Conservation (phyloP, 2,329 filamentous ascomycete genomes). For the Alternaria incomplexa region DNA sequence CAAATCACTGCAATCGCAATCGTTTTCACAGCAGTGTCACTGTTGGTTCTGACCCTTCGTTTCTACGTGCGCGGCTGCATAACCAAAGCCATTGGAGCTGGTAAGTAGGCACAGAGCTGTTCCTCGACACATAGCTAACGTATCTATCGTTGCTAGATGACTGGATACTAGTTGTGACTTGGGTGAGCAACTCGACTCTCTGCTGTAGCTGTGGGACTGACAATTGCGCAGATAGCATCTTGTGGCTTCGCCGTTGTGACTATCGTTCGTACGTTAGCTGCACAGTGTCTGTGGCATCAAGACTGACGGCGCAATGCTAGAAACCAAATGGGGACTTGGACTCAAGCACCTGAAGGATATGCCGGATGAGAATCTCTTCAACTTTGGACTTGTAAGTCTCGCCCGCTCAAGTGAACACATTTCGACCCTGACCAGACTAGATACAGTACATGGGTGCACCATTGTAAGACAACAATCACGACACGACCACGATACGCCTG, state of each 20-base stretch:
- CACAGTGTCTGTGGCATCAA: neutral
- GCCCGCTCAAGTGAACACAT: neutral
- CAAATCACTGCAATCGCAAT: constrained; percentile 11
- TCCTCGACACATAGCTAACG: neutral
- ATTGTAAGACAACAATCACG: constrained; percentile 8
- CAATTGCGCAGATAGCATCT: constrained; percentile 4
- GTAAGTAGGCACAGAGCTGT: constrained; percentile 1
- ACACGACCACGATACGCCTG: neutral
- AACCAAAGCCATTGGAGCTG: constrained; percentile 19
- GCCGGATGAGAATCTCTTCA: constrained; percentile 17
- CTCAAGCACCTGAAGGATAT: constrained; percentile 13
- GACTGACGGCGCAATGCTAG: constrained; percentile 1
- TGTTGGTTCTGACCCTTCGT: constrained; percentile 9
- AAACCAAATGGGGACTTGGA: constrained; percentile 23
- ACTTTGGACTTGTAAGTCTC: constrained; percentile 16
- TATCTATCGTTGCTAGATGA: constrained; percentile 10
- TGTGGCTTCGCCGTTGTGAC: constrained; percentile 21
- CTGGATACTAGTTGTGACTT: constrained; percentile 13
- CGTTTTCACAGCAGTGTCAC: constrained; percentile 8
- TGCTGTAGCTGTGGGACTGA: neutral
- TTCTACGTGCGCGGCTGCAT: constrained; percentile 19
- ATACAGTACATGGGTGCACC: constrained; percentile 25
- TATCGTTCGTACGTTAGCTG: constrained; percentile 11
- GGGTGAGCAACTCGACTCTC: constrained; percentile 5
- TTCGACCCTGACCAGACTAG: constrained; percentile 5